Base-by-base conservation (phyloP, 208 protist genomes). In the Leishmania aethiopica region DNA sequence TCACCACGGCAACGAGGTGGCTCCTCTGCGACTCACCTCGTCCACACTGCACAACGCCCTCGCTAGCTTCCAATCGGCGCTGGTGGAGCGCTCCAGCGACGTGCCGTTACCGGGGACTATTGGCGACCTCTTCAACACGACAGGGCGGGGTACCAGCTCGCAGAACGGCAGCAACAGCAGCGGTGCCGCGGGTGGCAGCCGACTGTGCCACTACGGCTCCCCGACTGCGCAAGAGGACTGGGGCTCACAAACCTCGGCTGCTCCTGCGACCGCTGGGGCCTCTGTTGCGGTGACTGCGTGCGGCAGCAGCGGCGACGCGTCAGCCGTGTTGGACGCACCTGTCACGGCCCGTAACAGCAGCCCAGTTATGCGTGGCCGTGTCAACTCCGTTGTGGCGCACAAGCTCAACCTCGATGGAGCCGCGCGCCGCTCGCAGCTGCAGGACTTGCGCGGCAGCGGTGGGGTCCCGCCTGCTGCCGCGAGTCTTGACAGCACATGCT, bases 361-460 rank as follows among this genome's bases (percentile, higher is more conserved):
- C 60, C 81, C 81, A 6, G 42, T 78, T 70, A 78, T 81, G 71
- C 77, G 81, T n/a, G 69, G 71, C 71, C 75, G 75, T 66, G 77
- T 85, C 49, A 85, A 55, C 62, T 79, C 81, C 4, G 76, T 85
- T 19, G 81, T 85, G 69, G 81, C 81, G 28, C 77, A 85, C 57
- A 80, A 85, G 62, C 49, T 85, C 49, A 85, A 74, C 77, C 75
- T 78, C 15, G 81, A 85, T 64, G 32, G 35, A 57, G 70, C 59
- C 51, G 19, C 53, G 57, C 81, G 81, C 13, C 76, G 81, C 42
- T 64, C 77, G 19, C 77, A 62, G 32, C 32, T 73, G 71, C 81
- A 77, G 77, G 77, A 85, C 49, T 35, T 77, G 6, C 49, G 73
- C 17, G 73, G 49, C 22, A 59, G 73, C 51, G 53, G 73, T 17